Base-by-base conservation (phyloP, 1,284 basidiomycete species). In the Neolentinus lepideus region DNA sequence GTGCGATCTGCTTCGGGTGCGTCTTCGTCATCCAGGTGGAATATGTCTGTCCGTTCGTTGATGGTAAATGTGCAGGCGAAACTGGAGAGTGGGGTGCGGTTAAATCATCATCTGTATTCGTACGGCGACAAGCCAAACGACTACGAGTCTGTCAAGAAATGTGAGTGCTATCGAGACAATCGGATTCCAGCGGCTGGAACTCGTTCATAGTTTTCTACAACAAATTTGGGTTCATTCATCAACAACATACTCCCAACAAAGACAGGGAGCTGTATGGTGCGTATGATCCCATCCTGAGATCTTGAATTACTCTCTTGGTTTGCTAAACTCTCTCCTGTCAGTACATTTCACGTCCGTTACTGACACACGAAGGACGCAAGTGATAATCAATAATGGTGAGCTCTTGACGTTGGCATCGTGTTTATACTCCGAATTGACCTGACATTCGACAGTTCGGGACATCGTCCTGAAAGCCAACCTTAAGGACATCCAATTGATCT, bases 261-360 rank as follows among this genome's bases (percentile, higher is more conserved):
- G 75, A 79, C 50, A 81, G 88, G 31, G 86, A 88, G 61, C 70
- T 87, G 16, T 87, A 82, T 64, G 79, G 88, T 88, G 62, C 56
- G 82, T 71, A 36, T 57, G n/a, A n/a, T 46, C 51, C 16, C 46
- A 26, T 27, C 12, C 11, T 56, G 35, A 54, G 56, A 29, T 55
- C 25, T 26, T 27, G 8, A 53, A 11, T 31, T 12, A 51, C 54
- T 26, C 21, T 29, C 25, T n/a, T n/a, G n/a, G n/a, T n/a, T n/a
- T n/a, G n/a, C n/a, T n/a, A n/a, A n/a, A n/a, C n/a, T n/a, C n/a
- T n/a, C n/a, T n/a, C n/a, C n/a, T 62, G 31, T 57, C 51, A 89
- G 87, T 87, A 56, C 88, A 90, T 67, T 75, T 86, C 59, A 92
- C 89, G n/a, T 78, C 85, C 54, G 88, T 92, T 51, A 90, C 84